Evolutionary conservation across 2,329 filamentous ascomycete species (phyloP).

Genomic region (Trichoderma sp.): DNA sequence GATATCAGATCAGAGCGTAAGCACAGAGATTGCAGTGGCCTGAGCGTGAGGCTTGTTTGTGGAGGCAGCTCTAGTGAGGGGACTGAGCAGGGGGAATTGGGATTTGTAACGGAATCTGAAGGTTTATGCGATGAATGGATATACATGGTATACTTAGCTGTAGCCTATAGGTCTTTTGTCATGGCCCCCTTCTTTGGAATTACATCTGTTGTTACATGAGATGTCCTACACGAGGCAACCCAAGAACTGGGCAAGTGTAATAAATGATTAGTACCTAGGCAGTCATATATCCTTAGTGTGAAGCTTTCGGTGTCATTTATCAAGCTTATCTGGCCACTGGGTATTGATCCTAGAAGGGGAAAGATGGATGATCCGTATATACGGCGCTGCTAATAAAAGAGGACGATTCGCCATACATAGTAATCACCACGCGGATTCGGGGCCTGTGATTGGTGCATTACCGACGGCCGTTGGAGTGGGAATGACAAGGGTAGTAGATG

Average conservation of each 20-base stretch:
- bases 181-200: background rate
- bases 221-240: background rate
- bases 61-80: background rate
- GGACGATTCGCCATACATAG: background rate
- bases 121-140: background rate
- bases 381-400: background rate
- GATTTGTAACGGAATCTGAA: background rate
- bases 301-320: background rate
- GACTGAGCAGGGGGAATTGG: background rate
- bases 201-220: background rate
- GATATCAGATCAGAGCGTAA: constrained; percentile 17
- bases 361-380: background rate
- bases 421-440: background rate
- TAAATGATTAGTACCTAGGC: background rate
- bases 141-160: background rate
- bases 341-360: background rate
- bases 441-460: background rate
- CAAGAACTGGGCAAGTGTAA: background rate
- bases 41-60: constrained; percentile 11
- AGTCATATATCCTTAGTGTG: background rate
- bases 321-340: background rate
- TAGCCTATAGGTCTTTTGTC: background rate
- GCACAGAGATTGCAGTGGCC: constrained; percentile 16
- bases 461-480: no score
- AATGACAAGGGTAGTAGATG: background rate